Conservation (phyloP, 768 basidiomycete species). For the Leccinum boreale region DNA sequence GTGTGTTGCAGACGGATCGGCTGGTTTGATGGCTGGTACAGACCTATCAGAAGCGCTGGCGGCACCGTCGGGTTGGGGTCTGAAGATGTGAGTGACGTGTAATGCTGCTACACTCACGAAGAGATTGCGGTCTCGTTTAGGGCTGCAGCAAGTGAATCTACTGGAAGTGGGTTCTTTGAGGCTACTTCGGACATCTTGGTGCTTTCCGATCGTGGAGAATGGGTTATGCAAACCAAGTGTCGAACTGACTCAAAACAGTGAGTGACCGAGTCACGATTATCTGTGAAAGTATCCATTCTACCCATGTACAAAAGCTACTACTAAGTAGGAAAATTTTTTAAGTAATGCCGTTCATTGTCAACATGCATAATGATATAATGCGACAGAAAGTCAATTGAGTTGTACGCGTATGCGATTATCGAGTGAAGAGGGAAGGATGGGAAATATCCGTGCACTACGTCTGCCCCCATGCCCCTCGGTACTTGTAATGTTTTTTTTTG, state of each 20-base stretch:
- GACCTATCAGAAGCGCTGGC: neutral
- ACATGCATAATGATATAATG: constrained; percentile 28
- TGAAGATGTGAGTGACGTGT: constrained; percentile 4
- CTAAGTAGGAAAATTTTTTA: neutral
- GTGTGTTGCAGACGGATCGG: constrained; percentile 30
- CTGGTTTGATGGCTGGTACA: constrained; percentile 34
- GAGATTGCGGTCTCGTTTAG: constrained; percentile 28
- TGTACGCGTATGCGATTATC: constrained; percentile 28
- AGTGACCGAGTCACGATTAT: constrained; percentile 3
- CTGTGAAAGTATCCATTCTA: neutral
- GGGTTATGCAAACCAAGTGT: neutral
- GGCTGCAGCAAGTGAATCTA: constrained; percentile 27
- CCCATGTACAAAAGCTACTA: neutral
- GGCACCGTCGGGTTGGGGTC: constrained; percentile 11
- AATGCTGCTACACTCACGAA: constrained; percentile 21
- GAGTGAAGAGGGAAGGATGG: constrained; percentile 25
- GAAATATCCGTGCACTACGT: constrained; percentile 39
- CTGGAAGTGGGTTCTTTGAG: constrained; percentile 21
- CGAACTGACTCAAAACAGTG: neutral
- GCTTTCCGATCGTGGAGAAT: neutral
- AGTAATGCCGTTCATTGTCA: neutral
- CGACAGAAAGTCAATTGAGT: constrained; percentile 19
- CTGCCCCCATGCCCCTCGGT: constrained; percentile 31
- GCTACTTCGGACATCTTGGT: constrained; percentile 21
- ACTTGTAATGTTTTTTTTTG: constrained; percentile 22